These are phyloP conservation scores for Calvatia gigantea DNA, from an alignment of 768 basidiomycete genomes.

Conservation along the genomic window DNA sequence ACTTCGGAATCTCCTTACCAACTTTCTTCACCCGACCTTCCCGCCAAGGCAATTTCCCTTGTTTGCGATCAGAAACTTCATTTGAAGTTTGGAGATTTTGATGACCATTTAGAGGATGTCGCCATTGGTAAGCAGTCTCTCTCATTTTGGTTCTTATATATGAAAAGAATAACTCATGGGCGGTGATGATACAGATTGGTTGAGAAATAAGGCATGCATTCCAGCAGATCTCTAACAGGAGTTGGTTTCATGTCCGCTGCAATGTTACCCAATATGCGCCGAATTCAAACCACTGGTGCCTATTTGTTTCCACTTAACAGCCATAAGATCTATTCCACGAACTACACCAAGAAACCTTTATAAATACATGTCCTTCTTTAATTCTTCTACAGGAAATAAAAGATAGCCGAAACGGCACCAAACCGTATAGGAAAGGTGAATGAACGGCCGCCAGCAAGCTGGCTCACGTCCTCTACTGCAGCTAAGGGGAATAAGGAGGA, in stretches of 20 bases:
- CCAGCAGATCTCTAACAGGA: conserved; percentile 24
- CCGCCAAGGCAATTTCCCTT: conserved; percentile 42
- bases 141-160: conserved; percentile 17
- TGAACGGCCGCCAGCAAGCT: neutral
- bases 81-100: conserved; percentile 70
- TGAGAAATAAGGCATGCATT: conserved; percentile 36
- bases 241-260: neutral
- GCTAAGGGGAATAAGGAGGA: neutral
- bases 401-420: too few species aligned
- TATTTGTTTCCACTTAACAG: too few species aligned
- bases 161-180: neutral
- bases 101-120: conserved; percentile 78
- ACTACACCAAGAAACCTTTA: neutral
- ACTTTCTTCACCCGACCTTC: conserved; percentile 41
- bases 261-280: too few species aligned
- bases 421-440: too few species aligned
- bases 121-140: conserved; percentile 39
- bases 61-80: conserved; percentile 51
- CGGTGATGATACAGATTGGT: conserved; percentile 32
- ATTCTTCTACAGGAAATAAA: neutral
- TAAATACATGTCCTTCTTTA: neutral
- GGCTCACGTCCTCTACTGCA: neutral
- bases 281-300: too few species aligned
- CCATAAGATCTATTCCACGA: too few species aligned
- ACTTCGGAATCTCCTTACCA: conserved; percentile 41